Base-by-base conservation (phyloP, 2,329 filamentous ascomycete genomes). In the Dactylellina drechsleri region DNA sequence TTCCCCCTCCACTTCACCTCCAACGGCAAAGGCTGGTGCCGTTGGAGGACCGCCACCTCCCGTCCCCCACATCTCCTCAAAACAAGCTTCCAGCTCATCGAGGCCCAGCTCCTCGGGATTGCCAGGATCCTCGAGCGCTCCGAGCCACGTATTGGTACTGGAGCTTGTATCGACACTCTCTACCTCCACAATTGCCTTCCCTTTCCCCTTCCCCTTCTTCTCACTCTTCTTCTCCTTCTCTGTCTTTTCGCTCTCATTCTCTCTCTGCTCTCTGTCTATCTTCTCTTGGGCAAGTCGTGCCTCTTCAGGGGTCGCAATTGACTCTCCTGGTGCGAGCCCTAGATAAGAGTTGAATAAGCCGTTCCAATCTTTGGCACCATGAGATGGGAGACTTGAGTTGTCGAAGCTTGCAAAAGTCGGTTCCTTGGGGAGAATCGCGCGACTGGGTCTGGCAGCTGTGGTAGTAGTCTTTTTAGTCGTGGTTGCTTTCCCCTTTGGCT, bases 351-450 rank as follows among this genome's bases (percentile, higher is more conserved):
- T 23, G 16, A 66, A 73, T 47, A 61, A 59, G 7, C 18, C 61
- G 40, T 61, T 54, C 68, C 68, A 73, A 16, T 73, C 61, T 18
- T 66, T 10, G 20, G 56, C 8, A 7, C 54, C 54, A 7, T 41
- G 12, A 12, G 56, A 49, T 28, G 68, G 56, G 7, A 61, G 16
- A 20, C 20, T 41, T 16, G 40, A 28, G n/a, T 20, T 31, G 1
- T 41, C 31, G 7, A 36, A 18, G n/a, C 13, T 15, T 6, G 3
- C 16, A 15, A 45, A 10, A 10, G 6, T n/a, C 2, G 41, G 15
- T 12, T 49, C 43, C 1, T 10, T 36, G 1, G 31, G 31, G 10
- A 10, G 6, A 10, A 36, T 5, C 6, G 31, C 6, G 6, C 31
- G 6, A 8, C 31, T 36, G 6, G 31, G 31, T 36, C 31, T 10